Conservation (phyloP, 495 filamentous ascomycete species). For the Penicillium malachiteum region DNA sequence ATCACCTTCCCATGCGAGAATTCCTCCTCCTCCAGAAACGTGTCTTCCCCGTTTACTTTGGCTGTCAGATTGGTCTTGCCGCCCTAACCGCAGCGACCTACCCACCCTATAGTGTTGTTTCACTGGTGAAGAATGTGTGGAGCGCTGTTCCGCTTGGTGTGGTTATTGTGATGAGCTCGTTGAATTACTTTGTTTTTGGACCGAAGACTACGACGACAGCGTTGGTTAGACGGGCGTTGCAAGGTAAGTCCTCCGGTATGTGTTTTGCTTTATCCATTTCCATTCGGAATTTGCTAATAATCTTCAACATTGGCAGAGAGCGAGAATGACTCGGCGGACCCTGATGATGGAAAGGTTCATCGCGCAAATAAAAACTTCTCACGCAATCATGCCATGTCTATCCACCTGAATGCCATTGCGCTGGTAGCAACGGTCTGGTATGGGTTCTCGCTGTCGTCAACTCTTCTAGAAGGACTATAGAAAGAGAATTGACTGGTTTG, state of each 20-base stretch:
- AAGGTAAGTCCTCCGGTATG: constrained; percentile 29
- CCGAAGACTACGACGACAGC: constrained; percentile 43
- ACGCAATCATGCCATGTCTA: constrained; percentile 53
- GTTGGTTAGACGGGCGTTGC: constrained; percentile 44
- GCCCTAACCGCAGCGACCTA: constrained; percentile 45
- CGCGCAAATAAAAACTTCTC: constrained; percentile 45
- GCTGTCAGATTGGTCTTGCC: constrained; percentile 41
- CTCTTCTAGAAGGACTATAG: constrained; percentile 9
- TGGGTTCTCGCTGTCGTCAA: constrained; percentile 45
- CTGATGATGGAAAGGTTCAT: constrained; percentile 33
- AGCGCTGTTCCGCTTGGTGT: constrained; percentile 41
- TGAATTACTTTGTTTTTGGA: constrained; percentile 50
- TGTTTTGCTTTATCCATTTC: neutral
- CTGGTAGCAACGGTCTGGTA: constrained; percentile 52
- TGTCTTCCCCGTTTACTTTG: constrained; percentile 56
- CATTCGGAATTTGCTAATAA: neutral
- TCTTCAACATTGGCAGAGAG: constrained; percentile 2
- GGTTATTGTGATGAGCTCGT: constrained; percentile 34
- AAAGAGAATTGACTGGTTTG: neutral
- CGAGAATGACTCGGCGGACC: constrained; percentile 10
- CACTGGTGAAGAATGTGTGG: constrained; percentile 28
- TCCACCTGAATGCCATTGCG: constrained; percentile 54
- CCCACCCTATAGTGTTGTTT: constrained; percentile 41
- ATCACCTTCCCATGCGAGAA: constrained; percentile 43
- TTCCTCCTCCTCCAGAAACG: constrained; percentile 53